A percentile compares a stretch with the other conserved stretches of the same genome.
phyloP scores from a whole-genome alignment of 164 flowering plant genomes.

The Taxillus chinensis region DNA sequence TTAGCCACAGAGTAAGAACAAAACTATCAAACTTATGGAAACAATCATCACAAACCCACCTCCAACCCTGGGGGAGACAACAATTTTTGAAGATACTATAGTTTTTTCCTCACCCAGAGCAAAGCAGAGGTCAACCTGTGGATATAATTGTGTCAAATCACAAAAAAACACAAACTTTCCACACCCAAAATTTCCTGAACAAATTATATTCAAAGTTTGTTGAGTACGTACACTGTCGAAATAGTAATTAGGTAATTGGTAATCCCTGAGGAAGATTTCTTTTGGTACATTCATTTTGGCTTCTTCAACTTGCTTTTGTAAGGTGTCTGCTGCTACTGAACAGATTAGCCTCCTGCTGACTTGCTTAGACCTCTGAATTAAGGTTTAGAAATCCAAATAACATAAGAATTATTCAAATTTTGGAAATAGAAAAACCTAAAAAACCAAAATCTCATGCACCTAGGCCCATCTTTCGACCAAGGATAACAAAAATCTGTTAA shows the following conservation, averaged over 20 bases:
- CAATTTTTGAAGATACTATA: constrained; percentile 60
- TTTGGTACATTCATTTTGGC: constrained; percentile 74
- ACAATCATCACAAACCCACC: constrained; percentile 30
- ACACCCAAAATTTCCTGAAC: not conserved
- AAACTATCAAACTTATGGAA: not conserved
- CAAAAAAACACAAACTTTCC: not conserved
- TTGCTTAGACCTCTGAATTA: constrained; percentile 36
- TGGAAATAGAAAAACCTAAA: no score
- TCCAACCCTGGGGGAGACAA: constrained; percentile 69
- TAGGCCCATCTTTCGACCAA: no score
- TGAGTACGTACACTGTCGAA: constrained; percentile 56
- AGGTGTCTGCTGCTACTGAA: constrained; percentile 67
- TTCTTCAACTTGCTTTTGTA: constrained; percentile 43
- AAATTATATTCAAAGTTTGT: not conserved
- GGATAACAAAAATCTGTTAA: no score
- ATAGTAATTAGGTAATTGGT: constrained; percentile 82
- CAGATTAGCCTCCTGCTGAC: constrained; percentile 40
- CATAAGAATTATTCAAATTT: not conserved
- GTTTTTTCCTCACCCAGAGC: constrained; percentile 83
- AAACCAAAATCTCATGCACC: no score
- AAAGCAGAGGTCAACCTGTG: constrained; percentile 80
- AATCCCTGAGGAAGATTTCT: constrained; percentile 86
- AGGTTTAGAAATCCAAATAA: constrained; percentile 3
- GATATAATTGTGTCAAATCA: constrained; percentile 6
- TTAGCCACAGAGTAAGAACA: not conserved